Base-by-base conservation (phyloP, 306 rosid genomes). In the Rosa multiflora region DNA sequence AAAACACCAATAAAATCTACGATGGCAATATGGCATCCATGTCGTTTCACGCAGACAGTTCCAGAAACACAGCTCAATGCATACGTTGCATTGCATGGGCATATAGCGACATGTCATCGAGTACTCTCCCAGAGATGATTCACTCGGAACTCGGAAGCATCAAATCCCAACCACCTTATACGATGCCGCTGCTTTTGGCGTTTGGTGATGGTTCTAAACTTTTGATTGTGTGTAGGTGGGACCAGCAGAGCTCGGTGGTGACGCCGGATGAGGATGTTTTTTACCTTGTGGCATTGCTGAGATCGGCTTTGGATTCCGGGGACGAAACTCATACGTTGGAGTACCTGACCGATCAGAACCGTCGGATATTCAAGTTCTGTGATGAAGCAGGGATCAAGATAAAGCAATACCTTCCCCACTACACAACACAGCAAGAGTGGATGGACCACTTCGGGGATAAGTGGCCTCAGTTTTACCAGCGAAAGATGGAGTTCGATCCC, bases 321-420 rank as follows among this genome's bases (percentile, higher is more conserved):
- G 89, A 83, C 21, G 77, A 77, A 76, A 86, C 85, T 7, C 89
- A 81, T 71, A 66, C 92, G 4, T 82, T 93, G 85, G 93, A 89
- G 77, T 78, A 90, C 74, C 88, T 95, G 77, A 86, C 44, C 66
- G 58, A 87, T 76, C 91, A 95, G 91, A 95, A 95, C 88, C 96
- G 87, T 74, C 90, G 72, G 85, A 92, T 92, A 72, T 84, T 95
- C 72, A 80, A 72, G 69, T 95, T 91, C 89, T 93, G 98, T 68
- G 74, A 82, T 17, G 90, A 90, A 39, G 90, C 86, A 3, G 79
- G 88, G 81, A 91, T 95, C 76, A 70, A 82, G 81, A 89, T 83
- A 53, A 95, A 91, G 86, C 98, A 93, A 82, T 95, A 95, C 90
- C 88, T 95, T 26, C 99, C 99, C 68, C 98, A 93, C 85, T 93